A percentile compares a stretch with the other conserved stretches of the same genome.
phyloP scores from a whole-genome alignment of 176 grass and related monocot species.

The Musa acuminata region DNA sequence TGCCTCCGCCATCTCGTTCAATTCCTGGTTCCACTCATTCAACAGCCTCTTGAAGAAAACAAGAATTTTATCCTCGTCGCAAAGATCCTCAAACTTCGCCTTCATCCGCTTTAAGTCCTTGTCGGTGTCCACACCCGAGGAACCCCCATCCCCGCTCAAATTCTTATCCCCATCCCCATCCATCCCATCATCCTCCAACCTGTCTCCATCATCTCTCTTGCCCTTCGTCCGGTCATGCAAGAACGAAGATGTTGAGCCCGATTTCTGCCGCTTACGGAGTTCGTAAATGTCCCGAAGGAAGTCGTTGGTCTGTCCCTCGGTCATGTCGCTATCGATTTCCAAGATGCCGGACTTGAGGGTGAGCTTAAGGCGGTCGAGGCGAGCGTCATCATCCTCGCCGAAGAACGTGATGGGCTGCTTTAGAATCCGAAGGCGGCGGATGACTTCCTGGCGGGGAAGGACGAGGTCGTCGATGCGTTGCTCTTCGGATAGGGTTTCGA shows the following conservation, averaged over 20 bases:
- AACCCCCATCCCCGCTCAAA: slow-evolving; percentile 11
- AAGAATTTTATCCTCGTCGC: slow-evolving; percentile 61
- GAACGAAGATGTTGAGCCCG: slow-evolving; percentile 2
- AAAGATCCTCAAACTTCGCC: slow-evolving; percentile 48
- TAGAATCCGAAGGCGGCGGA: slow-evolving; percentile 53
- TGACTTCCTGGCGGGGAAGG: slow-evolving; percentile 49
- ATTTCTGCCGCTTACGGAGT: slow-evolving; percentile 29
- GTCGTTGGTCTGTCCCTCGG: slow-evolving; percentile 75
- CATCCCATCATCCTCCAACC: slow-evolving; percentile 11
- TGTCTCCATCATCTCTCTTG: slow-evolving; percentile 14
- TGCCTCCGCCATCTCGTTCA: slow-evolving; percentile 54
- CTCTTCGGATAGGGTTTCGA: not conserved
- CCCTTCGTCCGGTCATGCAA: slow-evolving; percentile 18
- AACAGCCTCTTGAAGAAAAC: slow-evolving; percentile 67
- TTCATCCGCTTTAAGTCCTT: slow-evolving; percentile 22
- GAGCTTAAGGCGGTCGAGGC: slow-evolving; percentile 34
- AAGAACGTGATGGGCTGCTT: slow-evolving; percentile 58
- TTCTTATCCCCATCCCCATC: slow-evolving; percentile 10
- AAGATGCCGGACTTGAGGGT: slow-evolving; percentile 36
- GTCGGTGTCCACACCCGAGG: slow-evolving; percentile 17
- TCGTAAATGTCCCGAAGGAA: slow-evolving; percentile 68
- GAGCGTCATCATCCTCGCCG: slow-evolving; percentile 50
- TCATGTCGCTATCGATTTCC: slow-evolving; percentile 52
- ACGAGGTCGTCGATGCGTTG: not conserved
- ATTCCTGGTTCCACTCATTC: slow-evolving; percentile 51